phyloP scores from a whole-genome alignment of 2,329 filamentous ascomycete species.

The Chaetoscypha palmicola region DNA sequence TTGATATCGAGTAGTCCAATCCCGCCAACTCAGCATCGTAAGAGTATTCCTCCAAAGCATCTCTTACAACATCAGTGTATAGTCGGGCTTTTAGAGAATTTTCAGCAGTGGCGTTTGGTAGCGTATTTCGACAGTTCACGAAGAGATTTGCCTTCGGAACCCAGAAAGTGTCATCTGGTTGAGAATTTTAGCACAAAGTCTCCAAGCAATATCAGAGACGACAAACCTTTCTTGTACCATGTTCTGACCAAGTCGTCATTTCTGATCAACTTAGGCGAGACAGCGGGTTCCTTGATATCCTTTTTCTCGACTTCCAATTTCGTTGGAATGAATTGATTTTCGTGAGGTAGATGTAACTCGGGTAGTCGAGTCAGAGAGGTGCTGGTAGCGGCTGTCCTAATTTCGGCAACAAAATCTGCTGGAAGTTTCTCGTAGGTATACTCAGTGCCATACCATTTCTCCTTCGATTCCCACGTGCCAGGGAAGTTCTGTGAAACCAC shows the following conservation, averaged over 20 bases:
- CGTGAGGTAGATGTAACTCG: slow-evolving; percentile 78
- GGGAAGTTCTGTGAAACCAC: slow-evolving; percentile 79
- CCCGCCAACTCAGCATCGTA: slow-evolving; percentile 95
- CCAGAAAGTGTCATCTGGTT: slow-evolving; percentile 86
- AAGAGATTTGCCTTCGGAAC: slow-evolving; percentile 88
- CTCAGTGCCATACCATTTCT: slow-evolving; percentile 98
- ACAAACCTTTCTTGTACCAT: slow-evolving; percentile 78
- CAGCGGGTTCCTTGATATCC: slow-evolving; percentile 67
- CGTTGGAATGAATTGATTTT: slow-evolving; percentile 92
- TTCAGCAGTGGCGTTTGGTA: slow-evolving; percentile 72
- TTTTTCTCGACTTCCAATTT: slow-evolving; percentile 93
- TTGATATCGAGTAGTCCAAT: slow-evolving; percentile 70
- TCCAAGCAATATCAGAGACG: neutral
- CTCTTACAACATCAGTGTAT: slow-evolving; percentile 78
- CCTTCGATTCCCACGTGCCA: slow-evolving; percentile 76
- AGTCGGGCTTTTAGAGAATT: slow-evolving; percentile 72
- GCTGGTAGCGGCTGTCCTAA: slow-evolving; percentile 56
- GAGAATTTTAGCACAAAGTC: neutral
- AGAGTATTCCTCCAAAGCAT: slow-evolving; percentile 85
- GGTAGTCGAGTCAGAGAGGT: slow-evolving; percentile 52
- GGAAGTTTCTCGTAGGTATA: slow-evolving; percentile 80
- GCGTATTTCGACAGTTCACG: slow-evolving; percentile 70
- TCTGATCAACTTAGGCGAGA: slow-evolving; percentile 73
- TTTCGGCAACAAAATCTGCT: slow-evolving; percentile 62
- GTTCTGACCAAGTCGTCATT: slow-evolving; percentile 74